Conservation (phyloP, 768 basidiomycete genomes). For the Suillus lakei region DNA sequence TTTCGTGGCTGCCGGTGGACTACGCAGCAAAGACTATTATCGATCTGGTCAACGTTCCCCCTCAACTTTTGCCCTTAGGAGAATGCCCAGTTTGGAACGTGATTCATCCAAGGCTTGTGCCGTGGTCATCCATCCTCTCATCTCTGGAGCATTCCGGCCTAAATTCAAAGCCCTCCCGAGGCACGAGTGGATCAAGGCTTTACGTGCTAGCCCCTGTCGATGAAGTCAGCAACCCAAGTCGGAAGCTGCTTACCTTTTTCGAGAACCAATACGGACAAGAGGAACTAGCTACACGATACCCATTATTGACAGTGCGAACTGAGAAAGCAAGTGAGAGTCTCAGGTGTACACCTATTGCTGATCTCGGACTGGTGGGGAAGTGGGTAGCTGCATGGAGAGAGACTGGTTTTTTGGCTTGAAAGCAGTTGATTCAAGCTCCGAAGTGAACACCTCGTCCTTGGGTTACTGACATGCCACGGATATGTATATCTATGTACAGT, state of each 20-base stretch:
- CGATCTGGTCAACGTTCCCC: conserved; percentile 42
- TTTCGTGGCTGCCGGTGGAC: conserved; percentile 58
- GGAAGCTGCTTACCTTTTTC: conserved; percentile 29
- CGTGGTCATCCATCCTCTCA: conserved; percentile 46
- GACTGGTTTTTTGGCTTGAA: conserved; percentile 39
- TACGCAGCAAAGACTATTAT: conserved; percentile 50
- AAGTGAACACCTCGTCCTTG: not conserved
- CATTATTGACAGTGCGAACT: conserved; percentile 16
- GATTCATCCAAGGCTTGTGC: conserved; percentile 17
- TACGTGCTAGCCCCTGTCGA: conserved; percentile 28
- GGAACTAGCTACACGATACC: conserved; percentile 13
- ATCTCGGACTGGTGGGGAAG: conserved; percentile 40
- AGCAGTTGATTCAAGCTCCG: too few relatives aligned
- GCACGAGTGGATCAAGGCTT: conserved; percentile 27
- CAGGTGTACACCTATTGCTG: conserved; percentile 18
- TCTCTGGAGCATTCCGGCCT: conserved; percentile 43
- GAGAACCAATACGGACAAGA: conserved; percentile 28
- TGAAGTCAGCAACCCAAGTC: conserved; percentile 27
- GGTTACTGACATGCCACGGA: not conserved
- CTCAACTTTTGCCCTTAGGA: not conserved
- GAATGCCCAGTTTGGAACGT: conserved; percentile 29
- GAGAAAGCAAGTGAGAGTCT: conserved; percentile 21
- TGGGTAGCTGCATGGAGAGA: conserved; percentile 49
- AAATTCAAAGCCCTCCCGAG: conserved; percentile 24
- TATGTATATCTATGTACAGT: too few relatives aligned